Evolutionary conservation across 768 basidiomycete species (phyloP).

Genomic region (Mycena indigotica): DNA sequence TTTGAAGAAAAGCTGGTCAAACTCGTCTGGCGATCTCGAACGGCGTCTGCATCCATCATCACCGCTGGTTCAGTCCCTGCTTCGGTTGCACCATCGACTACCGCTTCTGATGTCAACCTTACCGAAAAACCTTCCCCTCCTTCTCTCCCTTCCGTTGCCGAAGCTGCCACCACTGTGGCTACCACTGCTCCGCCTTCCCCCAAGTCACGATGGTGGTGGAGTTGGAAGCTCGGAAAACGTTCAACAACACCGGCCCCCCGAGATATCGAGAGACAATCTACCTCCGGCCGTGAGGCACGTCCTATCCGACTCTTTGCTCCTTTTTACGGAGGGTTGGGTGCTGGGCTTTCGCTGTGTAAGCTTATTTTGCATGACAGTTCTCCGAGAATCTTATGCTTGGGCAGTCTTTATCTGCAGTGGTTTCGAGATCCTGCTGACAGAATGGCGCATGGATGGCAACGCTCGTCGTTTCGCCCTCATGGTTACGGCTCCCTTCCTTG

Average conservation of each 20-base stretch:
- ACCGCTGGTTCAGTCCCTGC: constrained; percentile 36
- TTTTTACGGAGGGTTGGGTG: constrained; percentile 69
- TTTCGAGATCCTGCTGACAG: constrained; percentile 56
- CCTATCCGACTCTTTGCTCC: constrained; percentile 70
- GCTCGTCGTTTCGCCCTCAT: constrained; percentile 68
- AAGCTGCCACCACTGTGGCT: constrained; percentile 29
- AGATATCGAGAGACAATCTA: constrained; percentile 55
- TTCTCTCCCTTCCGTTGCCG: constrained; percentile 29
- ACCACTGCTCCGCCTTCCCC: constrained; percentile 18
- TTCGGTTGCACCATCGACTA: constrained; percentile 48
- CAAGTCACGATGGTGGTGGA: constrained; percentile 42
- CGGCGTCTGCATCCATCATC: constrained; percentile 39
- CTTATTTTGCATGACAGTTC: constrained; percentile 10
- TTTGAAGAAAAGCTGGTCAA: constrained; percentile 72
- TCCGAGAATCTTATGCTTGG: constrained; percentile 4
- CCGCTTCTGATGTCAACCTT: constrained; percentile 57
- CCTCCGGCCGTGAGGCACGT: constrained; percentile 37
- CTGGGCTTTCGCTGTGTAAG: constrained; percentile 67
- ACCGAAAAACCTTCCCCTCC: constrained; percentile 45
- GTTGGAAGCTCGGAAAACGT: constrained; percentile 48
- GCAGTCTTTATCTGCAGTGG: constrained; percentile 74
- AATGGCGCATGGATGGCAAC: constrained; percentile 66
- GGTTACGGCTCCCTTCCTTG: constrained; percentile 65
- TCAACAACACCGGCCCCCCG: constrained; percentile 31
- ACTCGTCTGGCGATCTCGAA: constrained; percentile 53